Evolutionary conservation across 1,284 basidiomycete genomes (phyloP).

Genomic region (Fomitopsis betulina): DNA sequence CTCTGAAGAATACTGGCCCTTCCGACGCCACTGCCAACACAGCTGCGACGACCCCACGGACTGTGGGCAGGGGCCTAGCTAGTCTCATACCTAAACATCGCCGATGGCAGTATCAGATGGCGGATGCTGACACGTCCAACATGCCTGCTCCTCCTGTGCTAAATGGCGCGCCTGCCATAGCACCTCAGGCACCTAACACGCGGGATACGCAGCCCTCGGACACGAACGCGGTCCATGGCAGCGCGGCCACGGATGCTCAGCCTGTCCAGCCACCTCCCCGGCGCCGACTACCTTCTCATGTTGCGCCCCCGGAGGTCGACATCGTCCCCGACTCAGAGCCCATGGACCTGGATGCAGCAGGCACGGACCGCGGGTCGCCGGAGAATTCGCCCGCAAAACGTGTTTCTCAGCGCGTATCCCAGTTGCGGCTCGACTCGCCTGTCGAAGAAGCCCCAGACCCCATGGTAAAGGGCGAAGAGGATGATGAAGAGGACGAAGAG

Average conservation of each 20-base stretch:
- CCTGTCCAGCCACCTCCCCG: neutral
- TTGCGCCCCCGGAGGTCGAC: constrained; percentile 9
- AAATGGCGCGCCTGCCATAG: neutral
- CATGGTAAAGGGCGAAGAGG: neutral
- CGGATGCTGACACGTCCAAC: neutral
- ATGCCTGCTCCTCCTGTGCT: neutral
- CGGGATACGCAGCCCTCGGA: constrained; percentile 19
- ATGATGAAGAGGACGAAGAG: constrained; percentile 12
- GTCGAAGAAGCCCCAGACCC: constrained; percentile 1
- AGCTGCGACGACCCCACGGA: constrained; percentile 3
- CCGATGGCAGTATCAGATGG: neutral
- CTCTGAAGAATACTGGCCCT: neutral
- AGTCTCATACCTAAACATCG: constrained; percentile 3
- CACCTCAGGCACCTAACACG: neutral
- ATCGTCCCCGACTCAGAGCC: constrained; percentile 27
- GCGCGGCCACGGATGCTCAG: constrained; percentile 1
- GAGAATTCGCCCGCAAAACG: neutral
- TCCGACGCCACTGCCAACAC: constrained; percentile 7
- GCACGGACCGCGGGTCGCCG: neutral
- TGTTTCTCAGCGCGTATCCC: neutral
- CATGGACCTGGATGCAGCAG: neutral
- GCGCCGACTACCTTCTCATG: constrained; percentile 9
- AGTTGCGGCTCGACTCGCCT: neutral
- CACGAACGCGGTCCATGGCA: constrained; percentile 10
- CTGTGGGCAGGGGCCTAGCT: neutral